Evolutionary conservation across 2,329 filamentous ascomycete species (phyloP), one percentile per base, ranked within the genome.

Genomic region (Gyromitra esculenta): DNA sequence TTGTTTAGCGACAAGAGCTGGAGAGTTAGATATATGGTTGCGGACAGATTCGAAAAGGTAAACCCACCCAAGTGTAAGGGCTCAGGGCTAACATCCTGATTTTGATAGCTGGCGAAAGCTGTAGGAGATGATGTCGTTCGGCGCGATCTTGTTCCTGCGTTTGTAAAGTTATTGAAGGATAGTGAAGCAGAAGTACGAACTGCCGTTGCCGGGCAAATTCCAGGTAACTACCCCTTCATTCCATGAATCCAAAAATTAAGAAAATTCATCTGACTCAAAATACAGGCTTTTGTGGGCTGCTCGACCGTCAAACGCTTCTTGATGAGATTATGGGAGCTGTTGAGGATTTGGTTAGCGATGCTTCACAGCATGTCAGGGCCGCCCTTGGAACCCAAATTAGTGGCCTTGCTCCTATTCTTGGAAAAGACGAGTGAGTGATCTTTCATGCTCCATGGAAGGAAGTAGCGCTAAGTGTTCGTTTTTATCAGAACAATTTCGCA

Each of bases 1-100:
- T 85, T 99, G 82, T 98, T 99, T 85, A 96, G 97, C 82, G 96
- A 99, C 84, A 99, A 98, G 89, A 98, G 96, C 86, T 99, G 96
- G 96, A 91, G 96, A 82, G 96, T 99, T 77, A 90, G 96, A 83
- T 99, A 98, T 85, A 99, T 99, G 96, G 96, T 99, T 81, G 96
- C 96, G 63, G 96, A 99, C 84, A 90, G 94, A 83, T 99, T 97
- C 82, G 96, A 99, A 85, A 97, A 98, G 91, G 93, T 93, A 82
- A 64, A 48, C 25, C 45, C 9, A 43, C 21, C n/a, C n/a, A 62
- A 64, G 66, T 54, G 48, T 21, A 8, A 5, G 66, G 25, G 11
- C 9, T 48, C 31, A 67, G 13, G 35, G 18, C 65, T 67, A 54
- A 70, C 45, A 70, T 71, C 52, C 79, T 80, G 70, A 81, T 77